A percentile compares a stretch with the other conserved stretches of the same genome.
Conservation (phyloP, 2,329 filamentous ascomycete species). For the Rutstroemia sp. region DNA sequence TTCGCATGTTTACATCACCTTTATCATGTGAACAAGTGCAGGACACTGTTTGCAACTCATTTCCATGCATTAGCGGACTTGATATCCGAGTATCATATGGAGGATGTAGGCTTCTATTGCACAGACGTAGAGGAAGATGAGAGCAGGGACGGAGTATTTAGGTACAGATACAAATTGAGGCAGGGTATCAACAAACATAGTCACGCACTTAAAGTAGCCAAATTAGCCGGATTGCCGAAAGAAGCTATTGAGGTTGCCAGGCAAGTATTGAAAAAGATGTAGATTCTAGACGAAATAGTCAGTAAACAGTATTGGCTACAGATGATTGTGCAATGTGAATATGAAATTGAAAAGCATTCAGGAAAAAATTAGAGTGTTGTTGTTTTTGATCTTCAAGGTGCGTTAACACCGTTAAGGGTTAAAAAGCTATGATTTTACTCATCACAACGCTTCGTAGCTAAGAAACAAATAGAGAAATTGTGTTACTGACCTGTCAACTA, state of each 20-base stretch:
- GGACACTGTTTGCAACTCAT: conserved; percentile 89
- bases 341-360: conserved; percentile 22
- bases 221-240: conserved; percentile 73
- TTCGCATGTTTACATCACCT: conserved; percentile 85
- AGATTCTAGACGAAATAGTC: conserved; percentile 46
- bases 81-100: conserved; percentile 46
- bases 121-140: conserved; percentile 76
- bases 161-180: conserved; percentile 76
- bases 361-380: conserved; percentile 37
- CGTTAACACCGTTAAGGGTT: conserved; percentile 31
- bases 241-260: conserved; percentile 60
- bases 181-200: conserved; percentile 78
- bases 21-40: conserved; percentile 66
- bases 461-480: conserved; percentile 7
- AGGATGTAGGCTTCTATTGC: conserved; percentile 54
- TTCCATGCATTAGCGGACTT: conserved; percentile 82
- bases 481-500: conserved; percentile 20
- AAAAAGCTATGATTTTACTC: conserved; percentile 33
- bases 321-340: conserved; percentile 39
- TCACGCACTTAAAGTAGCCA: conserved; percentile 92
- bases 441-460: conserved; percentile 26
- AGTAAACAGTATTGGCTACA: conserved; percentile 31
- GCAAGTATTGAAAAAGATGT: conserved; percentile 22
- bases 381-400: conserved; percentile 33
- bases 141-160: conserved; percentile 49